Conservation (phyloP, 1,139 yeast genomes). For the Saccharomyces hybrid region DNA sequence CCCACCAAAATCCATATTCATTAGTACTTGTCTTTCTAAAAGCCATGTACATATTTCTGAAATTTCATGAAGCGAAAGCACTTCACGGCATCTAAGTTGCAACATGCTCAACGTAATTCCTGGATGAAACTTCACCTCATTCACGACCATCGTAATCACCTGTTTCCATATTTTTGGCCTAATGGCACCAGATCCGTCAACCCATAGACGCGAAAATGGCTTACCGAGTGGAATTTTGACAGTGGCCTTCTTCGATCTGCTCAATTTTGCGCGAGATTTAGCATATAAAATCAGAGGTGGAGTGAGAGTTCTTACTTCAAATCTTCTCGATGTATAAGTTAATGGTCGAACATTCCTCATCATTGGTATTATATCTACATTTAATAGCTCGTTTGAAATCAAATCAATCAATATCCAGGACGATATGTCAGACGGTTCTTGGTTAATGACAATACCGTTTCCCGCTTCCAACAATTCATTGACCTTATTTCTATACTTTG, state of each 20-base stretch:
- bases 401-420: constrained; percentile 24
- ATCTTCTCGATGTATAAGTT: constrained; percentile 28
- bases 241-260: neutral
- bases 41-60: constrained; percentile 53
- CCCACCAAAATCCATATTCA: constrained; percentile 39
- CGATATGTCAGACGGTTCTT: constrained; percentile 24
- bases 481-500: constrained; percentile 13
- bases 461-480: constrained; percentile 16
- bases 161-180: constrained; percentile 54
- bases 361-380: constrained; percentile 19
- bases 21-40: constrained; percentile 37
- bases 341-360: constrained; percentile 19
- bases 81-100: constrained; percentile 36
- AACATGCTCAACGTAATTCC: constrained; percentile 45
- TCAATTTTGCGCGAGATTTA: neutral
- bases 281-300: constrained; percentile 24
- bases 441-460: constrained; percentile 24
- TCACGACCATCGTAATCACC: constrained; percentile 42
- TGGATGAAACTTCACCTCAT: constrained; percentile 55
- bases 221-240: constrained; percentile 44
- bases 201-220: constrained; percentile 68
- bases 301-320: constrained; percentile 27
- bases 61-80: constrained; percentile 45
- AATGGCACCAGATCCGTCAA: constrained; percentile 55
- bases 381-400: constrained; percentile 14